phyloP scores from a whole-genome alignment of 306 rosid species.

The Argentina anserina region DNA sequence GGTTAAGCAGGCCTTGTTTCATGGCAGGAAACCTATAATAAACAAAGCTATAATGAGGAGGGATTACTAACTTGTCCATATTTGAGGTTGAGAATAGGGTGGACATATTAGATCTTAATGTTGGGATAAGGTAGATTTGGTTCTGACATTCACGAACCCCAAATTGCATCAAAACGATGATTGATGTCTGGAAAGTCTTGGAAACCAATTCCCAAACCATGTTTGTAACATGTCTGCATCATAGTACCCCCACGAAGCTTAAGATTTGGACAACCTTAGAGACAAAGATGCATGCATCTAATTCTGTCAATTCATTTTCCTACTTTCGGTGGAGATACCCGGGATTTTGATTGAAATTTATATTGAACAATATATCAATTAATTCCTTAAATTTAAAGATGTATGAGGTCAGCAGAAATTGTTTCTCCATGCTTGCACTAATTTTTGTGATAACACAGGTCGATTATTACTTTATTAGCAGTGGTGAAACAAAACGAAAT shows the following conservation, averaged over 20 bases:
- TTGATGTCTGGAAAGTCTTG: slow-evolving; percentile 5
- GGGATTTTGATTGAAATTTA: neutral
- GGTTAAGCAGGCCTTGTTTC: slow-evolving; percentile 51
- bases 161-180: slow-evolving; percentile 19
- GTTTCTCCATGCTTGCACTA: neutral
- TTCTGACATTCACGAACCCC: slow-evolving; percentile 79
- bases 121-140: slow-evolving; percentile 49
- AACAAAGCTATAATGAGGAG: slow-evolving; percentile 13
- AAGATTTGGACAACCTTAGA: slow-evolving; percentile 15
- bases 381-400: neutral
- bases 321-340: neutral
- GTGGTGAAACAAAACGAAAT: too few relatives aligned
- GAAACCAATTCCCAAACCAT: slow-evolving; percentile 20
- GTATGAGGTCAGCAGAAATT: too few relatives aligned
- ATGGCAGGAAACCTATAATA: slow-evolving; percentile 56
- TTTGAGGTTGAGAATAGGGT: slow-evolving; percentile 38
- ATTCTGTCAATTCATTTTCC: slow-evolving; percentile 7
- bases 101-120: slow-evolving; percentile 61
- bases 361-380: neutral
- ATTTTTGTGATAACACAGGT: neutral
- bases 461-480: too few relatives aligned
- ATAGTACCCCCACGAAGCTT: slow-evolving; percentile 3
- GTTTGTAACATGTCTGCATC: slow-evolving; percentile 40
- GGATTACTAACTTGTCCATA: slow-evolving; percentile 43
- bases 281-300: slow-evolving; percentile 33